Evolutionary conservation across 192 early-diverging fungal species (phyloP).

Genomic region (Coemansia javaensis): DNA sequence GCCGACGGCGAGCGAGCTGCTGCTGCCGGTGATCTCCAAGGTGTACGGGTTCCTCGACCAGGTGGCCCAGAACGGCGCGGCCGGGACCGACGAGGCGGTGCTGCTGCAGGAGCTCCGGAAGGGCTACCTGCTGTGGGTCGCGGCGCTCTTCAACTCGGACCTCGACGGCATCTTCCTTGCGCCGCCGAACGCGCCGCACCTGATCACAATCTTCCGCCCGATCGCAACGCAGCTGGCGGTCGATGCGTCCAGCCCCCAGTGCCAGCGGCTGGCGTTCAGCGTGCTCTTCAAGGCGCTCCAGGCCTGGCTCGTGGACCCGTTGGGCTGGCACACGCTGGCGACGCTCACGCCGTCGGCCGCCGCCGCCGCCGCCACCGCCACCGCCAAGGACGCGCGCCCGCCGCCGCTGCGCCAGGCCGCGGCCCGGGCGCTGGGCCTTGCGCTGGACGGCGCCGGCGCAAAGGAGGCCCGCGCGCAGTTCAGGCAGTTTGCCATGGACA

Average conservation of each 20-base stretch:
- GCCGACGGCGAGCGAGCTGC: slow-evolving; percentile 54
- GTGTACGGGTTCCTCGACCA: slow-evolving; percentile 84
- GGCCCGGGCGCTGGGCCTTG: slow-evolving; percentile 18
- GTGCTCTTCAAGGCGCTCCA: slow-evolving; percentile 33
- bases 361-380: slow-evolving; percentile 22
- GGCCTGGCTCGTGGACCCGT: slow-evolving; percentile 45
- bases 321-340: slow-evolving; percentile 41
- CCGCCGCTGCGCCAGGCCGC: slow-evolving; percentile 22
- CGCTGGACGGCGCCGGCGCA: slow-evolving; percentile 12
- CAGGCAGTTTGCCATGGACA: slow-evolving; percentile 69
- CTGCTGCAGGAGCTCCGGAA: slow-evolving; percentile 72
- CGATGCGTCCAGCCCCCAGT: slow-evolving; percentile 21
- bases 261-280: slow-evolving; percentile 43
- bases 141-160: slow-evolving; percentile 72
- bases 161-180: slow-evolving; percentile 72
- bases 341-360: slow-evolving; percentile 32
- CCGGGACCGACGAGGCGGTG: slow-evolving; percentile 83
- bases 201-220: slow-evolving; percentile 31
- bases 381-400: slow-evolving; percentile 1
- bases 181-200: slow-evolving; percentile 55
- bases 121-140: slow-evolving; percentile 76
- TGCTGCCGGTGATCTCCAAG: slow-evolving; percentile 74
- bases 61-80: slow-evolving; percentile 52
- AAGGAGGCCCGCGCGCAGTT: slow-evolving; percentile 49
- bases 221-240: slow-evolving; percentile 30